phyloP scores from a whole-genome alignment of 2,329 filamentous ascomycete species.

The Cordyceps tenuipes region DNA sequence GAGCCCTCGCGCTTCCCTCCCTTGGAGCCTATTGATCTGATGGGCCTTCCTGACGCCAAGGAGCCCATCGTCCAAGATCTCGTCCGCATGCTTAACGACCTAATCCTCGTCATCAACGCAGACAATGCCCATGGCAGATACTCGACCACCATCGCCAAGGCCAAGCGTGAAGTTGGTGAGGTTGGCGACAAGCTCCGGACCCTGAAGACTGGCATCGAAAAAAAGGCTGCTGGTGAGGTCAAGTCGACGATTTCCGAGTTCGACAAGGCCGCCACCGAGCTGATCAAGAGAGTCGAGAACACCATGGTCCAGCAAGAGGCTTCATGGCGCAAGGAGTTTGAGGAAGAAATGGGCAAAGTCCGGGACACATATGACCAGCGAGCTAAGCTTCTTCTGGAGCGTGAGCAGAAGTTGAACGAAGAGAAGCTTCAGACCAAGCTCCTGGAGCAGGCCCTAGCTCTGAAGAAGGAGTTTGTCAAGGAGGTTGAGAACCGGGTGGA shows the following conservation, averaged over 20 bases:
- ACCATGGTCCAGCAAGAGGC: conserved; percentile 75
- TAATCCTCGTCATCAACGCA: conserved; percentile 87
- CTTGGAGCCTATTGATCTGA: conserved; percentile 65
- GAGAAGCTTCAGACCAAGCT: conserved; percentile 78
- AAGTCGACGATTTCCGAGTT: conserved; percentile 67
- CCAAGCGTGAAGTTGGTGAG: conserved; percentile 72
- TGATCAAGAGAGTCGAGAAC: conserved; percentile 80
- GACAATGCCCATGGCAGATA: conserved; percentile 74
- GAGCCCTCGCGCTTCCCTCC: conserved; percentile 57
- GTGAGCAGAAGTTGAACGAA: conserved; percentile 71
- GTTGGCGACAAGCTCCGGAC: conserved; percentile 70
- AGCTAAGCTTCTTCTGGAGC: conserved; percentile 68
- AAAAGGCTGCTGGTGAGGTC: conserved; percentile 68
- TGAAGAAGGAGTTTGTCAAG: conserved; percentile 76
- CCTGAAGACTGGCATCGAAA: conserved; percentile 61
- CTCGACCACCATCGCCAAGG: conserved; percentile 68
- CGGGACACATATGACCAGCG: conserved; percentile 71
- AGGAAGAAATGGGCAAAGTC: conserved; percentile 72
- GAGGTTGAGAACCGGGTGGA: conserved; percentile 79
- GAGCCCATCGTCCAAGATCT: conserved; percentile 89
- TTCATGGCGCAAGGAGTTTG: conserved; percentile 81
- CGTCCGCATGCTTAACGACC: conserved; percentile 90
- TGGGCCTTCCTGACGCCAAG: conserved; percentile 64
- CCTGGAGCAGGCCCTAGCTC: conserved; percentile 77
- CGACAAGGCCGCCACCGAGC: conserved; percentile 74